Evolutionary conservation across 805 yeast genomes (phyloP), one percentile per base, ranked within the genome.

Genomic region (Yarrowia deformans): DNA sequence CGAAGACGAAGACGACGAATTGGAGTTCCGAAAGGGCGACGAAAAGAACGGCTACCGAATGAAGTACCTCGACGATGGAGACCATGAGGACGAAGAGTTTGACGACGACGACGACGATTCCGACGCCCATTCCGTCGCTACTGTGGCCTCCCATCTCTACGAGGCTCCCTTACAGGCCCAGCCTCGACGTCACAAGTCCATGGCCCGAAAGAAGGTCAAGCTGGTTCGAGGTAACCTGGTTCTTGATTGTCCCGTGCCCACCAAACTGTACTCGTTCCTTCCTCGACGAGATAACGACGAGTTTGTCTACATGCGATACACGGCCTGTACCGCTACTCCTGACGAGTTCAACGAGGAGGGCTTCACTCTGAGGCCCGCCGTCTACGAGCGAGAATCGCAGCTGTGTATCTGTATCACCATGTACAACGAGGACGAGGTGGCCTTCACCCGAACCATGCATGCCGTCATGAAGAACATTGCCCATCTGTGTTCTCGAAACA

Each of bases 291-390:
- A 91, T 72, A 88, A 89, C 72, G 97, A 95, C 69, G 99, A 95
- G 78, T 95, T 92, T 77, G 88, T 95, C 16, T 91, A 91, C 79
- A 93, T 95, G 98, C 88, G 97, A 73, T 95, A 95, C 78, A 91
- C 98, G 0, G 99, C 99, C 0, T 93, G 97, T 76, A 95, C 99
- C 1, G 84, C 96, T 1, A 93, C 90, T 69, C 97, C 99, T 1
- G 95, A 93, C 78, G 89, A 90, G 43, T 95, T 91, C 76, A 85
- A 86, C 18, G 83, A 81, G 3, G 86, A 85, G 60, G 98, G 98
- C 0, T 95, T 93, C 79, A 88, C 93, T 1, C 81, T 95, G 64
- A 85, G 99, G 74, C 90, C 97, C 9, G 89, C 91, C 8, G 94
- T 91, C 72, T 85, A 87, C 76, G 91, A 90, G 72, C 87, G 99